Evolutionary conservation across 2,329 filamentous ascomycete species (phyloP), one percentile per base, ranked within the genome.

Genomic region (Tolypocladium nubicola): DNA sequence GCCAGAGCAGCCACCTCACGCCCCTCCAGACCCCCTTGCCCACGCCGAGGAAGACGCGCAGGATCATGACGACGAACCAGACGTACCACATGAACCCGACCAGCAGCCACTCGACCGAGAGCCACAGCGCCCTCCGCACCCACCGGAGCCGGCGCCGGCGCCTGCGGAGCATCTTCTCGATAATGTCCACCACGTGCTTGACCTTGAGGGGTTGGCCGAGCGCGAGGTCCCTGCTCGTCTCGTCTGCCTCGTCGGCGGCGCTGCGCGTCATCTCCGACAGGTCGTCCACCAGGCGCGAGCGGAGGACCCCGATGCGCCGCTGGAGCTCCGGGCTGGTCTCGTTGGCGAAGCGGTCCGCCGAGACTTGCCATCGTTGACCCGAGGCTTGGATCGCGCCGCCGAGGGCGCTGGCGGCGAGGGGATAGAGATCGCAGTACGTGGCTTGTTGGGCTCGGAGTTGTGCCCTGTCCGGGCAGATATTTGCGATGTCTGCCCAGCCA

Each of bases 41-140:
- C 1, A 87, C 64, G 13, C 85, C 84, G 59, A 85, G 75, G 40
- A 88, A 73, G 16, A 89, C 71, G 59, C 89, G 82, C 55, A 88
- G 76, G 30, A 93, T 77, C 69, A 91, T 88, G 30, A 97, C 92
- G 39, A 96, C 77, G 59, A 95, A 83, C 91, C 93, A 97, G 19
- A 95, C 86, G 72, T 88, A 90, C 91, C 94, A 97, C 85, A 97
- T 90, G 64, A 95, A 82, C 4, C 88, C 89, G 43, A 97, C 84
- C 21, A 97, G 79, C 54, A 84, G 75, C 90, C 91, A 97, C 76
- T 97, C 93, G 19, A 97, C 82, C 23, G 87, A 73, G 56, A 91
- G 84, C 81, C 91, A 97, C 16, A 90, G 86, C 0, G 85, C 83
- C 16, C 89, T 79, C 43, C 90, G 79, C 30, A 91, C 72, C 84